Conservation (phyloP, 2,329 filamentous ascomycete genomes). For the Cladosporium sp. region DNA sequence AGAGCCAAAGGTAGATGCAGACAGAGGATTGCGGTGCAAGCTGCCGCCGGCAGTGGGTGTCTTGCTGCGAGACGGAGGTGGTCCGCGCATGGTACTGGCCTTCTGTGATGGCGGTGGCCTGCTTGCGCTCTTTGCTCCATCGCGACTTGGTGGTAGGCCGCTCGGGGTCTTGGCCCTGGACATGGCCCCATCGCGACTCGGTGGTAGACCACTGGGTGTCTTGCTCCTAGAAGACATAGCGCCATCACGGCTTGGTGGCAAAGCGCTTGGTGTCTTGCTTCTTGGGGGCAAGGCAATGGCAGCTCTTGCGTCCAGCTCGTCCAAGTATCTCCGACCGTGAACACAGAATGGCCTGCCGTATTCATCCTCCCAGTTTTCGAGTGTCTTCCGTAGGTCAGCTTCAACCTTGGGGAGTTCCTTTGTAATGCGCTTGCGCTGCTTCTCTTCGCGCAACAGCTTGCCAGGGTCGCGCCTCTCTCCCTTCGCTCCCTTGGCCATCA, state of each 20-base stretch:
- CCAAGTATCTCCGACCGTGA: slow-evolving; percentile 87
- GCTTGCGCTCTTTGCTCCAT: slow-evolving; percentile 35
- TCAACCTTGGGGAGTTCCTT: slow-evolving; percentile 95
- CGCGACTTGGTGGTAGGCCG: slow-evolving; percentile 31
- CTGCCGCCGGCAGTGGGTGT: slow-evolving; percentile 42
- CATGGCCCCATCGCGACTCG: not conserved
- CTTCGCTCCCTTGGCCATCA: slow-evolving; percentile 89
- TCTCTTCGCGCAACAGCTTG: slow-evolving; percentile 91
- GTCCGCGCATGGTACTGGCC: slow-evolving; percentile 45
- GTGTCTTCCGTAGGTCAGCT: slow-evolving; percentile 74
- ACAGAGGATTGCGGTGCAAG: slow-evolving; percentile 36
- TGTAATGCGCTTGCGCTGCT: slow-evolving; percentile 95
- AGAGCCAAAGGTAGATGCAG: slow-evolving; percentile 28
- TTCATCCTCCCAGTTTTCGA: slow-evolving; percentile 90
- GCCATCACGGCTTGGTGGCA: slow-evolving; percentile 31
- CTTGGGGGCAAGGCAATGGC: slow-evolving; percentile 57
- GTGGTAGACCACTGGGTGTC: not conserved
- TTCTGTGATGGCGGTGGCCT: slow-evolving; percentile 33
- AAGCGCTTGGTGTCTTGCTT: slow-evolving; percentile 65
- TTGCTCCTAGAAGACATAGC: not conserved
- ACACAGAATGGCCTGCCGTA: slow-evolving; percentile 92
- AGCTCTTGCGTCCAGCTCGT: slow-evolving; percentile 71
- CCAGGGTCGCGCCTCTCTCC: slow-evolving; percentile 93
- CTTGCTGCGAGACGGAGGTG: slow-evolving; percentile 46
- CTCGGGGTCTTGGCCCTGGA: slow-evolving; percentile 67